Evolutionary conservation across 2,329 filamentous ascomycete species (phyloP), one percentile per base, ranked within the genome.

Genomic region (Pestalotiopsis fici): DNA sequence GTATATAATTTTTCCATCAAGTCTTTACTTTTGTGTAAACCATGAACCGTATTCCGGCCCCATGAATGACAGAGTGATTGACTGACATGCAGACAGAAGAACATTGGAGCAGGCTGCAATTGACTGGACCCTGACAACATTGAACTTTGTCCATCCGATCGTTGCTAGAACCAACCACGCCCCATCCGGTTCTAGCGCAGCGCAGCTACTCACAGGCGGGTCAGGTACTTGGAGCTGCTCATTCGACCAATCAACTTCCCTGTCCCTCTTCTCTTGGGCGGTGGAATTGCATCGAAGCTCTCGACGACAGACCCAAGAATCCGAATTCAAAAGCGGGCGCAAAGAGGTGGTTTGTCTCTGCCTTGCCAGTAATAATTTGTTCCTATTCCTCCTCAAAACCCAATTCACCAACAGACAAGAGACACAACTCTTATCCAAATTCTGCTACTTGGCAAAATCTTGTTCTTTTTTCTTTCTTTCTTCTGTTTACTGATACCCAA

Each of bases 261-360:
- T 57, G 63, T 43, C 27, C 3, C 6, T 28, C 28, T 65, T 65
- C 63, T 65, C 23, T 65, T 11, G 37, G 21, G 13, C 63, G 50
- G 50, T 65, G 37, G 63, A 65, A 65, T 50, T 57, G 54, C 28
- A 65, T 65, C 63, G 63, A 65, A 64, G 63, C 63, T 65, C 63
- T 65, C 21, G 50, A 27, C 47, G 23, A 23, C 62, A 27, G 43
- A 15, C 35, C 62, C n/a, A 31, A 64, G 39, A 35, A 25, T 27
- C 60, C 21, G 27, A 31, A 55, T 43, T 23, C 28, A 56, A 56
- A 64, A 64, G 43, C 62, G 27, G 47, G 43, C 62, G 21, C 27
- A 61, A 15, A 18, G 57, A 37, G 21, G 28, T n/a, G 18, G n/a
- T 37, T 61, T 61, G 28, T 35, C 28, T 61, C 28, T 61, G 59